A percentile compares a stretch with the other conserved stretches of the same genome.
Conservation (phyloP, 768 basidiomycete species). For the Piloderma croceum region DNA sequence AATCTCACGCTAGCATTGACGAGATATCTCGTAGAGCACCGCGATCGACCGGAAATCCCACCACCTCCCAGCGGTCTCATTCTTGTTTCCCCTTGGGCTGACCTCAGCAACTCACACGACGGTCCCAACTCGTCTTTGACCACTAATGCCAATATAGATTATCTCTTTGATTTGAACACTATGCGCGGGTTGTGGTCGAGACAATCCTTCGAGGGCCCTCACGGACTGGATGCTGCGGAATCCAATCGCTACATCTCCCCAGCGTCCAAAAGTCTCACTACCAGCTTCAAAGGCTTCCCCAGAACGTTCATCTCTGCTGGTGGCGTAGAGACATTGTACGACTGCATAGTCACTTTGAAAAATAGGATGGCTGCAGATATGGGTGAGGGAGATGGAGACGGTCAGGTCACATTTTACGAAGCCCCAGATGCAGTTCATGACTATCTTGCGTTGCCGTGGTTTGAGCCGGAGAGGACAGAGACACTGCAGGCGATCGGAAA, state of each 20-base stretch:
- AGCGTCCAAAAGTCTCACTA: slow-evolving; percentile 36
- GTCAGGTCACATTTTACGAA: slow-evolving; percentile 45
- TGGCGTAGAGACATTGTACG: slow-evolving; percentile 52
- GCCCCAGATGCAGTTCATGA: slow-evolving; percentile 51
- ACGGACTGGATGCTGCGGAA: slow-evolving; percentile 40
- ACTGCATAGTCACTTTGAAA: slow-evolving; percentile 41
- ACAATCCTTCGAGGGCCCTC: slow-evolving; percentile 41
- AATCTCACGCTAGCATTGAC: slow-evolving; percentile 63
- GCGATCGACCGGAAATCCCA: slow-evolving; percentile 31
- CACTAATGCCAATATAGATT: slow-evolving; percentile 35
- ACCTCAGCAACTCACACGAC: slow-evolving; percentile 38
- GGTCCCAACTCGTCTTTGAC: slow-evolving; percentile 30
- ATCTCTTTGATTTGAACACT: slow-evolving; percentile 10
- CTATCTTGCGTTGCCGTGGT: slow-evolving; percentile 43
- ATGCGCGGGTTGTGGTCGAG: slow-evolving; percentile 27
- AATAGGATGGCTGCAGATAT: slow-evolving; percentile 48
- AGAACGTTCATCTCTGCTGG: slow-evolving; percentile 55
- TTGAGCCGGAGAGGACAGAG: slow-evolving; percentile 48
- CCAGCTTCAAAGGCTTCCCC: slow-evolving; percentile 51
- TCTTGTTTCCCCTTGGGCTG: slow-evolving; percentile 53
- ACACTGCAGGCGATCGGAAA: slow-evolving; percentile 43
- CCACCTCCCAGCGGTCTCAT: slow-evolving; percentile 43
- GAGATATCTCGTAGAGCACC: slow-evolving; percentile 54
- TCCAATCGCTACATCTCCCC: slow-evolving; percentile 56
- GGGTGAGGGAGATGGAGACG: slow-evolving; percentile 43